Percentiles rank a stretch among this genome's conserved stretches.
These are phyloP conservation scores for Globisporangium alternatum DNA, from an alignment of 352 stramenopile species.

Conservation along the genomic window DNA sequence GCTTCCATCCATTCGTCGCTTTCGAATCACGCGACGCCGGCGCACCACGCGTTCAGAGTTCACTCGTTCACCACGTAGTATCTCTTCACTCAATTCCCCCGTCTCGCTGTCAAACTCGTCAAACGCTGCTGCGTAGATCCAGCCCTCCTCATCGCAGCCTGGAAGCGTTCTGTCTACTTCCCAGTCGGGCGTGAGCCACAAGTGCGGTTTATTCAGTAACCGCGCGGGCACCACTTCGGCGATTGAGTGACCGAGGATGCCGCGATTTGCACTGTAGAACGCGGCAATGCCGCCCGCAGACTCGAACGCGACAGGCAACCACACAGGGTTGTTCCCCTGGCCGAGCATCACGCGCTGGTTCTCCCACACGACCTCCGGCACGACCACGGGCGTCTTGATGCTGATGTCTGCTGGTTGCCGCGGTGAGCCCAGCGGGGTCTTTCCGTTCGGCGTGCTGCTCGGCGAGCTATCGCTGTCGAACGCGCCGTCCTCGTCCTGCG, in stretches of 20 bases:
- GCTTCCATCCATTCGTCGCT: constrained; percentile 67
- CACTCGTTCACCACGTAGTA: constrained; percentile 2
- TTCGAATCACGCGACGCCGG: constrained; percentile 50
- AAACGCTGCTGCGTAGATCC: constrained; percentile 59
- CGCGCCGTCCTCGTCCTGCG: constrained; percentile 22
- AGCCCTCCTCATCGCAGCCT: constrained; percentile 62
- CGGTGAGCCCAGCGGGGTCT: neutral
- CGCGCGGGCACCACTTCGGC: constrained; percentile 60
- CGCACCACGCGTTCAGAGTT: constrained; percentile 35
- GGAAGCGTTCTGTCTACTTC: constrained; percentile 48
- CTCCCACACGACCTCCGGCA: constrained; percentile 55
- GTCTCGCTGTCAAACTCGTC: constrained; percentile 25
- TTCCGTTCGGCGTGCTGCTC: constrained; percentile 3
- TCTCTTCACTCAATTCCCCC: neutral
- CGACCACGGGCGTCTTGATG: constrained; percentile 29
- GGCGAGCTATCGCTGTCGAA: constrained; percentile 15
- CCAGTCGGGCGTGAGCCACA: constrained; percentile 70
- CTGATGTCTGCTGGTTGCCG: neutral
- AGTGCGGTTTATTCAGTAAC: constrained; percentile 64
- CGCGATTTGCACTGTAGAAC: constrained; percentile 67
- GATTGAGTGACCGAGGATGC: constrained; percentile 48
- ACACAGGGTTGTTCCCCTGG: constrained; percentile 9
- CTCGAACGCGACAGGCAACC: constrained; percentile 45
- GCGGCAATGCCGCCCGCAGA: constrained; percentile 36
- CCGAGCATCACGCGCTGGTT: constrained; percentile 27